phyloP scores from a whole-genome alignment of 2,329 filamentous ascomycete species.

The Fusarium sp. region DNA sequence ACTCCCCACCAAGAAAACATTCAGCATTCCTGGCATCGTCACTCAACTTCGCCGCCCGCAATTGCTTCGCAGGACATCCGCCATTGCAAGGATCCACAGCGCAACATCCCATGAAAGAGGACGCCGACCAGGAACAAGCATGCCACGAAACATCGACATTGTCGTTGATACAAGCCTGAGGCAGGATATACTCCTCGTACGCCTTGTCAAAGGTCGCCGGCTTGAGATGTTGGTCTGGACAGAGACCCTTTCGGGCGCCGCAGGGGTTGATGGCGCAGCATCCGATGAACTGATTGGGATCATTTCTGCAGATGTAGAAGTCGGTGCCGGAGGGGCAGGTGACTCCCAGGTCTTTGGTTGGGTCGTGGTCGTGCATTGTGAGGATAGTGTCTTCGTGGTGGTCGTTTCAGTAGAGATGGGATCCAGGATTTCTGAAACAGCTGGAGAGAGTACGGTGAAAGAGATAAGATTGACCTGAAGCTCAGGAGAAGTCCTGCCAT shows the following conservation, averaged over 20 bases:
- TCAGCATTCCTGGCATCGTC: background rate
- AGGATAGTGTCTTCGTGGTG: background rate
- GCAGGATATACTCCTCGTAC: conserved; percentile 43
- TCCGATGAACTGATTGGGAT: conserved; percentile 52
- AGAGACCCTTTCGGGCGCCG: conserved; percentile 27
- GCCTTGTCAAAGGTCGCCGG: conserved; percentile 46
- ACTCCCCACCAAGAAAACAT: background rate
- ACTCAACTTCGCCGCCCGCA: conserved; percentile 35
- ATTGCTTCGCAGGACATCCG: conserved; percentile 12
- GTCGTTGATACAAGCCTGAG: conserved; percentile 48
- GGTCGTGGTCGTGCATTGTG: conserved; percentile 19
- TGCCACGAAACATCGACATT: conserved; percentile 47
- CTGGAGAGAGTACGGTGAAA: rapidly evolving
- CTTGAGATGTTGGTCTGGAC: conserved; percentile 36
- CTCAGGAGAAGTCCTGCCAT: rapidly evolving
- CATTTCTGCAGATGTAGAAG: conserved; percentile 53
- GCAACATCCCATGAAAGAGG: conserved; percentile 56
- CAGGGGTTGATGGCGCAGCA: conserved; percentile 55
- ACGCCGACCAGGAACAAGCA: conserved; percentile 45
- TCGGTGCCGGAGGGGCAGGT: conserved; percentile 47
- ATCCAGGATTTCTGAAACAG: too few relatives aligned
- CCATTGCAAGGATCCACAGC: conserved; percentile 37
- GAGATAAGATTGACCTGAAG: background rate
- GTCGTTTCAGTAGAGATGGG: background rate
- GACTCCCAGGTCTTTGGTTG: conserved; percentile 41